Percentiles rank a stretch among this genome's conserved stretches.
These are phyloP conservation scores for Salix suchowensis DNA, from an alignment of 345 rosid genomes.

Conservation along the genomic window DNA sequence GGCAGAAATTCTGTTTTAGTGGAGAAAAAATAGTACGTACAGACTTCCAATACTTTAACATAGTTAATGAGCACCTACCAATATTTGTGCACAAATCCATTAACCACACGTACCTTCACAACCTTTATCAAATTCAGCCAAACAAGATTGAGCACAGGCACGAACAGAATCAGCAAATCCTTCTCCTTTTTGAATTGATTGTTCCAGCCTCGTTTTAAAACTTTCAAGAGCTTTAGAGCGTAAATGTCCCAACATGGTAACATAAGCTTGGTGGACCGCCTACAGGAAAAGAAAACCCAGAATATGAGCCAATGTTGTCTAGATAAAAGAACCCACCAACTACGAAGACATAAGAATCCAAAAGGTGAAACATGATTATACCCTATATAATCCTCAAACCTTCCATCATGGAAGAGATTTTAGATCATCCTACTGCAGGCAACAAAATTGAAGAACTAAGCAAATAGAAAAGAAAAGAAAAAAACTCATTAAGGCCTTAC, in stretches of 20 bases:
- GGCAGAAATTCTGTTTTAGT: no score
- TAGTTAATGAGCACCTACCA: no score
- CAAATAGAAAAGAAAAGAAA: not conserved
- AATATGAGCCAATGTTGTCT: no score
- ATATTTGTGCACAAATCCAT: no score
- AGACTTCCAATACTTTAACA: no score
- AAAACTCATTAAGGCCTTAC: constrained; percentile 30
- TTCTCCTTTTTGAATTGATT: constrained; percentile 45
- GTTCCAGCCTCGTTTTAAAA: constrained; percentile 48
- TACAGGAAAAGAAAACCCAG: constrained; percentile 8
- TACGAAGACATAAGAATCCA: no score
- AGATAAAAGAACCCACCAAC: no score
- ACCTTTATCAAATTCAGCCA: constrained; percentile 61
- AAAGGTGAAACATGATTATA: no score
- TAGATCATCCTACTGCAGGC: no score
- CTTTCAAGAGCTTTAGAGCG: constrained; percentile 45
- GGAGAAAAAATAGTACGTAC: no score
- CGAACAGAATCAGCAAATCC: constrained; percentile 62
- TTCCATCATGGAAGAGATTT: no score
- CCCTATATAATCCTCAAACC: no score
- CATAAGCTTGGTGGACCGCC: constrained; percentile 52
- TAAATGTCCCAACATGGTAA: constrained; percentile 55
- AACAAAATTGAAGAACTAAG: not conserved
- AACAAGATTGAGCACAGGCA: constrained; percentile 38
- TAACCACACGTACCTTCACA: constrained; percentile 42